phyloP scores from a whole-genome alignment of 768 basidiomycete genomes.

The Naganishia vishniacii region DNA sequence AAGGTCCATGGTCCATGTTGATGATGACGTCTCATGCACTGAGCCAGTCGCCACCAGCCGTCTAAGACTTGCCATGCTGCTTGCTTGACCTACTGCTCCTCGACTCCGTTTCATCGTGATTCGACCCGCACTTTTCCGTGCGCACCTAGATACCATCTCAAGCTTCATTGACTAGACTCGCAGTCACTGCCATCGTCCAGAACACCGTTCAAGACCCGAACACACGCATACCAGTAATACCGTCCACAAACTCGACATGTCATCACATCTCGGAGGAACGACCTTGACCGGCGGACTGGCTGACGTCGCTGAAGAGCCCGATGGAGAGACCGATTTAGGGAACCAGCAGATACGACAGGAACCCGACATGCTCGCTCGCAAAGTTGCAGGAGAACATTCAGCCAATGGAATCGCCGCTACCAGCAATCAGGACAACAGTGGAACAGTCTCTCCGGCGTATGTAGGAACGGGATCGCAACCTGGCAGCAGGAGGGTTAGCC shows the following conservation, averaged over 20 bases:
- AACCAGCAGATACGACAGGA: neutral
- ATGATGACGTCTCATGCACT: too few species aligned
- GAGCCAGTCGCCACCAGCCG: too few species aligned
- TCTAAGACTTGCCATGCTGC: too few species aligned
- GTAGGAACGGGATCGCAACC: neutral
- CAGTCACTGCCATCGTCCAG: neutral
- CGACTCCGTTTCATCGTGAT: too few species aligned
- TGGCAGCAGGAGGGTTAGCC: conserved; percentile 14
- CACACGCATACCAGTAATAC: neutral
- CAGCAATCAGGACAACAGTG: neutral
- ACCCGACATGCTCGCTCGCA: too few species aligned
- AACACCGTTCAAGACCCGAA: neutral
- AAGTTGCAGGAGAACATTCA: neutral
- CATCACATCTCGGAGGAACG: conserved; percentile 2
- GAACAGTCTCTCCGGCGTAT: conserved; percentile 3
- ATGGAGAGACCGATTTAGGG: conserved; percentile 24
- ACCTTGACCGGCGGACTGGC: conserved; percentile 17
- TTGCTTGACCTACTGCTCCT: too few species aligned
- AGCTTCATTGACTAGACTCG: too few species aligned
- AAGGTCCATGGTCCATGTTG: too few species aligned
- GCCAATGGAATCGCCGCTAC: neutral
- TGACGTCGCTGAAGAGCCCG: conserved; percentile 26
- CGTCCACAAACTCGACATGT: neutral
- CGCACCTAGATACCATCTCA: too few species aligned
- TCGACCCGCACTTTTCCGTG: too few species aligned